Evolutionary conservation across 768 basidiomycete genomes (phyloP).

Genomic region (Tricholoma sp.): DNA sequence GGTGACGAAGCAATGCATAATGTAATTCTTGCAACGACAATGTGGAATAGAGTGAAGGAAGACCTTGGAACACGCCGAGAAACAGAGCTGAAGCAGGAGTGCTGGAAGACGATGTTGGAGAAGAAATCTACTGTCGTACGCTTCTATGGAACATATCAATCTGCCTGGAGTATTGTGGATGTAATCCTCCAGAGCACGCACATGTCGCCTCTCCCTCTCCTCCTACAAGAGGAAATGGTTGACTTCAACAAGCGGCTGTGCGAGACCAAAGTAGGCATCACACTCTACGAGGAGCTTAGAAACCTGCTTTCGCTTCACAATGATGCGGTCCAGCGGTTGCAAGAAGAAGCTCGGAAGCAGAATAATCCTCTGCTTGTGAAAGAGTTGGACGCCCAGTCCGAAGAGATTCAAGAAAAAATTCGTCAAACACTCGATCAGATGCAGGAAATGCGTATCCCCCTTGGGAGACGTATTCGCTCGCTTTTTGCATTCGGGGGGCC

Average conservation of each 20-base stretch:
- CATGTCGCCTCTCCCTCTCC: conserved; percentile 2
- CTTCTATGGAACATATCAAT: too few relatives aligned
- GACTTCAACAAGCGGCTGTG: conserved; percentile 6
- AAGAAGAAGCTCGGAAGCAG: too few relatives aligned
- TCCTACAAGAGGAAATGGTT: conserved; percentile 13
- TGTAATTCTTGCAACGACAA: conserved; percentile 41
- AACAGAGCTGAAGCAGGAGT: background rate
- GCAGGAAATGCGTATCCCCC: background rate
- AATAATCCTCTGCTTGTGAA: background rate
- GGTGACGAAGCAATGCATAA: conserved; percentile 34
- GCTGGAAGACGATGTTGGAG: conserved; percentile 5
- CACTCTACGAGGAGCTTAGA: background rate
- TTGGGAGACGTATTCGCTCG: background rate
- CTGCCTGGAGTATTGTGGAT: too few relatives aligned
- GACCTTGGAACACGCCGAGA: too few relatives aligned
- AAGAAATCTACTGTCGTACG: too few relatives aligned
- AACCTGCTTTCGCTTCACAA: too few relatives aligned
- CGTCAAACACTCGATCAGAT: too few relatives aligned
- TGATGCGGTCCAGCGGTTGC: background rate
- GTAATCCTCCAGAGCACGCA: background rate
- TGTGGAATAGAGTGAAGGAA: conserved; percentile 34
- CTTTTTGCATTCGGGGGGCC: background rate
- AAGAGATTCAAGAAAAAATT: background rate
- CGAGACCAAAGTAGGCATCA: conserved; percentile 13
- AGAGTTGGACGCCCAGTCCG: background rate